Base-by-base conservation (phyloP, 108 stramenopile species). In the Skeletonema grethae region DNA sequence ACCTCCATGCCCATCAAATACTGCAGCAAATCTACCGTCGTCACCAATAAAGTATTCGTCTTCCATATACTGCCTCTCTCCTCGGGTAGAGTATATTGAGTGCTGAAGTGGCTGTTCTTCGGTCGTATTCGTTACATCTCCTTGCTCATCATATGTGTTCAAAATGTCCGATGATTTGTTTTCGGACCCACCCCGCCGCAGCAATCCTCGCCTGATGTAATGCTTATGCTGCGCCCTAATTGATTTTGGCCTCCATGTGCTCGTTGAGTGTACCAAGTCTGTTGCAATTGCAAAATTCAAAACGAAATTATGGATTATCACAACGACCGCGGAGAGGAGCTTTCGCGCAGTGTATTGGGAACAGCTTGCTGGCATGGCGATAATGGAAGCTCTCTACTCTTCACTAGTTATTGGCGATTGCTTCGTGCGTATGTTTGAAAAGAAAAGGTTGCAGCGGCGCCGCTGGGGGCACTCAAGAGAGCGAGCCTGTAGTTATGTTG, bases 1-100 rank as follows among this genome's bases (percentile, higher is more conserved):
- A 10, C 96, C 95, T 34, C 98, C 98, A 72, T 99, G 98, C 4
- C 98, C 98, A 73, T 99, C 98, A 78, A 98, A 98, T 7, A 97
- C 97, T 18, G 92, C 97, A 46, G 79, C 84, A 77, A 95, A 91
- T 45, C 80, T 65, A 13, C 85, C 85, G 20, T 78, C 70, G 3
- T 63, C 25, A 13, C 70, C 67, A 18, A 87, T 63, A 65, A 85
- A 86, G 60, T 69, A 83, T 67, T 95, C 91, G 72, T 95, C 94
- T 82, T 95, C 93, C 93, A 95, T 95, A 72, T 90, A 86, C 2
- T 69, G 75, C 22, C 90, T 82, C 63, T 57, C 80, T 32, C 90
- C 90, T 53, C 76, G 85, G 7, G 75, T 55, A 25, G 85, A 69
- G 61, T 79, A 85, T 12, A 39, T 46, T 34, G 78, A 75, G 24